Percentiles rank a stretch among this genome's conserved stretches.
phyloP scores from a whole-genome alignment of 2,329 filamentous ascomycete genomes.

The Xylariaceae sp. region DNA sequence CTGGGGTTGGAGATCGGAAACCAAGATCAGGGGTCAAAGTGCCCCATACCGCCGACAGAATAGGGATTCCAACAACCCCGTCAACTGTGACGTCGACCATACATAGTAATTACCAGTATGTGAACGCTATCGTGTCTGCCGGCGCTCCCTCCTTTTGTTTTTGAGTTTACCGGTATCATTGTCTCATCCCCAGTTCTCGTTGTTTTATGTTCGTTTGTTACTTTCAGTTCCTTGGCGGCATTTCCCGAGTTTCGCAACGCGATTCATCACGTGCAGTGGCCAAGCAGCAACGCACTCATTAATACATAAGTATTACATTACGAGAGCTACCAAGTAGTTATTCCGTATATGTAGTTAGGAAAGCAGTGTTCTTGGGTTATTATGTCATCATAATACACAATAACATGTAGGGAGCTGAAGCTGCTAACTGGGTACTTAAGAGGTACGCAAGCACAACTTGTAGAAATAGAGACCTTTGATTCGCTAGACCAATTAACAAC shows the following conservation, averaged over 20 bases:
- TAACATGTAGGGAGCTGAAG: no score
- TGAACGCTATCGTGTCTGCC: not conserved
- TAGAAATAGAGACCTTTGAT: no score
- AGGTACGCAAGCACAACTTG: no score
- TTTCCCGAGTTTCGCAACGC: not conserved
- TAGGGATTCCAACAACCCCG: slow-evolving; percentile 2
- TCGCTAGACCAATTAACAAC: no score
- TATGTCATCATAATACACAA: no score
- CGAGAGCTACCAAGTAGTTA: no score
- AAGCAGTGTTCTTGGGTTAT: no score
- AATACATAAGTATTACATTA: not conserved
- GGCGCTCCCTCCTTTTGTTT: not conserved
- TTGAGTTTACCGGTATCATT: not conserved
- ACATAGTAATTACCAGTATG: not conserved
- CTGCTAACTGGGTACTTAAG: no score
- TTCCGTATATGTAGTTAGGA: no score
- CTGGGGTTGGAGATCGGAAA: slow-evolving; percentile 31
- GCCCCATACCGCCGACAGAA: slow-evolving; percentile 11
- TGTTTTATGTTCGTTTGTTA: not conserved
- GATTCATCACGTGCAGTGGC: slow-evolving; percentile 7
- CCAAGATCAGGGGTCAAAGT: slow-evolving; percentile 8
- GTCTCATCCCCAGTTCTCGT: not conserved
- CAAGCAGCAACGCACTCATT: not conserved
- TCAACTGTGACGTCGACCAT: slow-evolving; percentile 17
- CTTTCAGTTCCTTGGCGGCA: not conserved